Evolutionary conservation across 768 basidiomycete genomes (phyloP).

Genomic region (Lactarius quietus): DNA sequence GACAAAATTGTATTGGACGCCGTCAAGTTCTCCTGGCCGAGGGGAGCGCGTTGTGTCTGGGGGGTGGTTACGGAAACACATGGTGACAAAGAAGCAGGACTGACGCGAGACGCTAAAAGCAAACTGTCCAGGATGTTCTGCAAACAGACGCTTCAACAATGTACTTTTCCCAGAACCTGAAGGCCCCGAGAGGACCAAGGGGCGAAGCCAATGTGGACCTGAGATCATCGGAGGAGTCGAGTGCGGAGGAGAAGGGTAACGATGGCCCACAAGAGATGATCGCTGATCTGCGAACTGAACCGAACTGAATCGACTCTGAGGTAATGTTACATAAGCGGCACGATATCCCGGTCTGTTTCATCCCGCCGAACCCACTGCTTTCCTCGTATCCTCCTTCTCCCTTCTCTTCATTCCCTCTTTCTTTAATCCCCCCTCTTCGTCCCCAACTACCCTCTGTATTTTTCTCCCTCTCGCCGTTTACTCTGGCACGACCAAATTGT

Average conservation of each 20-base stretch:
- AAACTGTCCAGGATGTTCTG: slow-evolving; percentile 77
- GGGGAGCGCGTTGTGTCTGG: slow-evolving; percentile 88
- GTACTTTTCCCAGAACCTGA: slow-evolving; percentile 96
- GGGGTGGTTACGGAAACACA: slow-evolving; percentile 14
- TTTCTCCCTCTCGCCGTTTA: slow-evolving; percentile 13
- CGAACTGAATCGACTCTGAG: background rate
- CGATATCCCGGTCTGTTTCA: background rate
- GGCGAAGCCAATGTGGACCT: slow-evolving; percentile 51
- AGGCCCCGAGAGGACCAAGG: slow-evolving; percentile 86
- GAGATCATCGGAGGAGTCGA: slow-evolving; percentile 28
- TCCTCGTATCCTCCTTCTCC: background rate
- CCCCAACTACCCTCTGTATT: slow-evolving; percentile 13
- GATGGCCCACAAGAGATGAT: too few relatives aligned
- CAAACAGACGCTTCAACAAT: slow-evolving; percentile 75
- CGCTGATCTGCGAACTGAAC: slow-evolving; percentile 3
- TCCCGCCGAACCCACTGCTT: background rate
- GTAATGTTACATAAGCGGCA: background rate
- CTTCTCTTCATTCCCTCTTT: slow-evolving; percentile 4
- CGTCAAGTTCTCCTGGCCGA: slow-evolving; percentile 76
- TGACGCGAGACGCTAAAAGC: slow-evolving; percentile 92
- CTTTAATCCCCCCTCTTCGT: slow-evolving; percentile 16
- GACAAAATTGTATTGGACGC: slow-evolving; percentile 87
- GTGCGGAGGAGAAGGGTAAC: too few relatives aligned
- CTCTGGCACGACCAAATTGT: slow-evolving; percentile 11
- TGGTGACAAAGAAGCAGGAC: slow-evolving; percentile 7